phyloP scores from a whole-genome alignment of 768 basidiomycete species.

The Strobilomyces dryophilus region DNA sequence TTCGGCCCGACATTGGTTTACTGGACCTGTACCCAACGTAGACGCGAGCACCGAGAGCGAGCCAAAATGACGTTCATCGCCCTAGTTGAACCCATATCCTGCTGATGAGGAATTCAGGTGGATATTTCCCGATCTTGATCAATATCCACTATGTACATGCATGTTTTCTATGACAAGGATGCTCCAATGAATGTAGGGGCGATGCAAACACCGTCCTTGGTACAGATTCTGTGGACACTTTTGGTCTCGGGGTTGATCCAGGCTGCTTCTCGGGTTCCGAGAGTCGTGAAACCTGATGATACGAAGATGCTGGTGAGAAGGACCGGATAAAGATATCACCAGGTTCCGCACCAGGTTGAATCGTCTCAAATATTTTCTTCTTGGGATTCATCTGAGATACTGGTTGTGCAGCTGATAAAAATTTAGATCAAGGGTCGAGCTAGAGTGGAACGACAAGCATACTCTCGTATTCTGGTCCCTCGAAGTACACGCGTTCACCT shows the following conservation, averaged over 20 bases:
- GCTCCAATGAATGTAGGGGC: constrained; percentile 85
- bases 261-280: constrained; percentile 74
- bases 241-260: constrained; percentile 87
- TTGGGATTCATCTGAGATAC: constrained; percentile 92
- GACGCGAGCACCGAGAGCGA: not conserved
- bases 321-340: not conserved
- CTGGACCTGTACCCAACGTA: not conserved
- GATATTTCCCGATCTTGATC: not conserved
- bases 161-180: constrained; percentile 67
- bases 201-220: constrained; percentile 76
- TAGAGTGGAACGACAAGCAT: constrained; percentile 17
- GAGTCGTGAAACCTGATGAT: constrained; percentile 73
- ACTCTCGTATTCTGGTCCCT: constrained; percentile 86
- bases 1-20: not conserved
- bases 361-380: constrained; percentile 97
- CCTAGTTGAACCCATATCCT: too few relatives aligned
- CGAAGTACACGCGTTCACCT: constrained; percentile 94
- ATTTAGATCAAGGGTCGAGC: not conserved
- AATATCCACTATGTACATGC: constrained; percentile 7
- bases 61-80: not conserved
- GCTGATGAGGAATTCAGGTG: not conserved
- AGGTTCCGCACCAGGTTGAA: constrained; percentile 70
- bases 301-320: not conserved
- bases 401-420: constrained; percentile 51
- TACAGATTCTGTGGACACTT: constrained; percentile 78